Percentiles rank a stretch among this genome's conserved stretches.
Conservation (phyloP, 345 rosid genomes). For the Geranium brycei region DNA sequence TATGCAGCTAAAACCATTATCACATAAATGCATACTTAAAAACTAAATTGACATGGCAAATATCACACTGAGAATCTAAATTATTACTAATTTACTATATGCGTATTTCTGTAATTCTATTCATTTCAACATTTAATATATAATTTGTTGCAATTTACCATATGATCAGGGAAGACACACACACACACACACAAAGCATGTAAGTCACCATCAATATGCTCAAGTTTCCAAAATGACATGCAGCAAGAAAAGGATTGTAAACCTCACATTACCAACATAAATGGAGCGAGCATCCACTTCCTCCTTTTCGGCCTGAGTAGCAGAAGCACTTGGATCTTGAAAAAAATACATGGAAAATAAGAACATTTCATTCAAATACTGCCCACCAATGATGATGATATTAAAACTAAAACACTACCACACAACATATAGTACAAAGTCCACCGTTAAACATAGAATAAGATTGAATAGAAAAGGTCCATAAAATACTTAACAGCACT, state of each 20-base stretch:
- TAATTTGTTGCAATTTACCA: too few species aligned
- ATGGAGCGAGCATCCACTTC: conserved; percentile 93
- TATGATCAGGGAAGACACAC: too few species aligned
- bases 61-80: too few species aligned
- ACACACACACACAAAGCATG: neutral
- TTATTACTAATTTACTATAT: too few species aligned
- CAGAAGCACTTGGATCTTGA: conserved; percentile 61
- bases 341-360: conserved; percentile 17
- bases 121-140: too few species aligned
- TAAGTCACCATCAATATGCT: neutral
- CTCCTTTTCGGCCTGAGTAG: conserved; percentile 81
- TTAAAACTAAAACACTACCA: neutral
- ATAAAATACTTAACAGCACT: too few species aligned
- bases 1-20: too few species aligned
- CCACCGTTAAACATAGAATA: neutral
- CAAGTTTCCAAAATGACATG: neutral
- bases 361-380: too few species aligned
- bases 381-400: too few species aligned
- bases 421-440: neutral
- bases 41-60: too few species aligned
- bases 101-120: too few species aligned
- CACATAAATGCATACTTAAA: too few species aligned
- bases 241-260: conserved; percentile 15
- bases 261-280: conserved; percentile 94
- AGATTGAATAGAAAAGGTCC: neutral